phyloP scores from a whole-genome alignment of 306 rosid species.

The Medicago ruthenica region DNA sequence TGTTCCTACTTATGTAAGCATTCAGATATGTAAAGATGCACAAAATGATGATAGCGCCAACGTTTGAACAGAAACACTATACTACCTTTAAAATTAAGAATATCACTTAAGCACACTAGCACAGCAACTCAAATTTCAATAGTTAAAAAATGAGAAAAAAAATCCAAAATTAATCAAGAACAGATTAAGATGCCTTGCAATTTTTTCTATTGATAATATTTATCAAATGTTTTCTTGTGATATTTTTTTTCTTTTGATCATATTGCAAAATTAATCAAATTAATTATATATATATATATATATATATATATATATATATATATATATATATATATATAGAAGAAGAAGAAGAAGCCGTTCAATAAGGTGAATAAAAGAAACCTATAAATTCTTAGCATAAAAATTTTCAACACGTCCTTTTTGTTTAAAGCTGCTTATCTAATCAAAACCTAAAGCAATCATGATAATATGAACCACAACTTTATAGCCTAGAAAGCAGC shows the following conservation, averaged over 20 bases:
- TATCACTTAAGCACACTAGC: not conserved
- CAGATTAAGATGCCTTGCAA: not conserved
- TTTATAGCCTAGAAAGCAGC: not conserved
- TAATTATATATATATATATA: no score
- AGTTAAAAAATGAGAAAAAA: conserved; percentile 2
- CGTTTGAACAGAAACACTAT: not conserved
- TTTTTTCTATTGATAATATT: not conserved
- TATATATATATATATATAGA: no score
- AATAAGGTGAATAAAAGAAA: not conserved
- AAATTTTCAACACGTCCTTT: not conserved
- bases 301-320: no score
- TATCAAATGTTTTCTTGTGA: no score
- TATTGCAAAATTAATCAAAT: no score
- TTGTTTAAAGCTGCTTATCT: conserved; percentile 6
- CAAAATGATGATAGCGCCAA: conserved; percentile 15
- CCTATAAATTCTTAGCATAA: not conserved
- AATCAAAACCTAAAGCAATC: conserved; percentile 23
- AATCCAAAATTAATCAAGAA: conserved; percentile 2
- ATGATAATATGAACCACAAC: conserved; percentile 6
- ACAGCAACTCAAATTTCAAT: not conserved
- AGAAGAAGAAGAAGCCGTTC: no score
- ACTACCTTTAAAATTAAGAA: not conserved
- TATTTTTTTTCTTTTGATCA: not conserved
- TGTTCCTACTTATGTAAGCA: not conserved
- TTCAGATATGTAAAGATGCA: not conserved